phyloP scores from a whole-genome alignment of 148 eudicot genomes.

The Rheum nobile region DNA sequence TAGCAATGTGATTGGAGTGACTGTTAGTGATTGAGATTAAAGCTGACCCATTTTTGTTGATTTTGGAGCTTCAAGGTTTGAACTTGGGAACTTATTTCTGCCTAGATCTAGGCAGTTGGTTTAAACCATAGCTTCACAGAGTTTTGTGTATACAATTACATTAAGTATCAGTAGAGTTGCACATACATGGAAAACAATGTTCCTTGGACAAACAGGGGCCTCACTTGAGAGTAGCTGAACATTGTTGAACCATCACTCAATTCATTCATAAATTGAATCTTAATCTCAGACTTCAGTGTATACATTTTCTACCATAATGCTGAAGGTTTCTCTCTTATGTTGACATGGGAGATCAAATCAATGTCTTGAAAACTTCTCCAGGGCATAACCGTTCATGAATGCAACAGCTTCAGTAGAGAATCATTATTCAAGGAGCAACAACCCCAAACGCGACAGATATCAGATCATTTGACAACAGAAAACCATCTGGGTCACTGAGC shows the following conservation, averaged over 20 bases:
- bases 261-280: not conserved
- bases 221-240: not conserved
- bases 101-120: not conserved
- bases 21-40: too few relatives aligned
- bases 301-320: not conserved
- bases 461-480: slow-evolving; percentile 79
- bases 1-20: too few relatives aligned
- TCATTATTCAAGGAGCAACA: slow-evolving; percentile 37
- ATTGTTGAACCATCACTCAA: not conserved
- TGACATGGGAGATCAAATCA: not conserved
- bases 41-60: too few relatives aligned
- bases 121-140: not conserved
- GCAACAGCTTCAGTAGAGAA: not conserved
- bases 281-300: not conserved
- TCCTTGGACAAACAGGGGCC: not conserved
- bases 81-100: not conserved
- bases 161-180: not conserved
- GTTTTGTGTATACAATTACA: not conserved
- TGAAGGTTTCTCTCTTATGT: not conserved
- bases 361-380: too few relatives aligned
- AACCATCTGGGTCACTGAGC: slow-evolving; percentile 94
- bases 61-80: too few relatives aligned
- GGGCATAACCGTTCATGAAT: not conserved
- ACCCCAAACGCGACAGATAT: slow-evolving; percentile 72
- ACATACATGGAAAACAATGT: not conserved